Conservation (phyloP, 495 filamentous ascomycete species). For the Trichoderma reesei region DNA sequence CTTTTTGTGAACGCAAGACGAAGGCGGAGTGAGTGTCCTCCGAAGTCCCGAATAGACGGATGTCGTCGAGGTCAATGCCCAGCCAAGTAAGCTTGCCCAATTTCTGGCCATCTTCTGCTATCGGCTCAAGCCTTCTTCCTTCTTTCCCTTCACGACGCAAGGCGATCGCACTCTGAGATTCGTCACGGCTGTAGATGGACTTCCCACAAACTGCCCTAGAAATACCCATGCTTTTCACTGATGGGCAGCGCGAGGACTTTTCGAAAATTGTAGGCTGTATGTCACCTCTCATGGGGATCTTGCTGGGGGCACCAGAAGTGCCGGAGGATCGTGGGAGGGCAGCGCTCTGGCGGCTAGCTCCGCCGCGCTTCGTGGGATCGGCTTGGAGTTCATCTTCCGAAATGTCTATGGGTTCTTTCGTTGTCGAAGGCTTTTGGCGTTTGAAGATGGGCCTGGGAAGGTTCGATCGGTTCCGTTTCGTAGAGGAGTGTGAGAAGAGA, state of each 20-base stretch:
- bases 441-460: background rate
- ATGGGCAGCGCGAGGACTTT: background rate
- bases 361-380: background rate
- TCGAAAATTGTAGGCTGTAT: background rate
- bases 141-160: background rate
- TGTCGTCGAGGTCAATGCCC: background rate
- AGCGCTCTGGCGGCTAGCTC: background rate
- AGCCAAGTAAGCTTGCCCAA: background rate
- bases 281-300: background rate
- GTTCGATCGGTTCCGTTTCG: background rate
- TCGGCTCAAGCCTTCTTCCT: background rate
- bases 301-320: background rate
- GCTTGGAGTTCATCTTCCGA: slow-evolving; percentile 10
- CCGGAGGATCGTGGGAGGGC: no score
- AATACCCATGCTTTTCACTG: background rate
- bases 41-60: background rate
- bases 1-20: background rate
- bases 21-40: background rate
- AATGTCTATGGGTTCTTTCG: slow-evolving; percentile 1
- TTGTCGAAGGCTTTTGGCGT: background rate
- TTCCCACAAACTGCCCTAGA: background rate
- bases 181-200: background rate
- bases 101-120: background rate
- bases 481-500: background rate
- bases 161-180: background rate